Evolutionary conservation across 2,329 filamentous ascomycete species (phyloP).

Genomic region (Ophiocordyceps camponoti-rufipedis): DNA sequence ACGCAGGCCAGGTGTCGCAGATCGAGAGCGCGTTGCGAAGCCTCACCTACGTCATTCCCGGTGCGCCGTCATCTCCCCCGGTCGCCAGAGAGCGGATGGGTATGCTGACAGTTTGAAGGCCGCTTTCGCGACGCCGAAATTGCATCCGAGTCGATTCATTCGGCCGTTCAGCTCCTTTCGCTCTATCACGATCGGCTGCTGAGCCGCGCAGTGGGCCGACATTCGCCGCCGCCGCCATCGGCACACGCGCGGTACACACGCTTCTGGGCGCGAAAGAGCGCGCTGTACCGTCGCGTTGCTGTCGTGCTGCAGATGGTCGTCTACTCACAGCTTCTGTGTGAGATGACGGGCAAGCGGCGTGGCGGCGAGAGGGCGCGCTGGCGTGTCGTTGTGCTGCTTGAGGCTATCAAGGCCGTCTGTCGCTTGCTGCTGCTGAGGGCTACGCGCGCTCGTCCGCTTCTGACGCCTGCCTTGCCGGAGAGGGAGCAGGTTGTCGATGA

Average conservation of each 20-base stretch:
- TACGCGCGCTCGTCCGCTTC: slow-evolving; percentile 65
- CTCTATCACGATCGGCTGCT: slow-evolving; percentile 87
- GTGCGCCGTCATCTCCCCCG: slow-evolving; percentile 15
- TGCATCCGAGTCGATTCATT: slow-evolving; percentile 82
- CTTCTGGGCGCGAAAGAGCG: slow-evolving; percentile 44
- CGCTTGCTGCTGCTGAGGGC: slow-evolving; percentile 62
- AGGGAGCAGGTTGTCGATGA: slow-evolving; percentile 54
- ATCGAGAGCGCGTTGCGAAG: slow-evolving; percentile 88
- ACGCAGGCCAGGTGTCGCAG: slow-evolving; percentile 81
- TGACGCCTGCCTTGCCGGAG: slow-evolving; percentile 73
- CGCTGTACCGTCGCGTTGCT: slow-evolving; percentile 65
- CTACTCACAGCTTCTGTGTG: slow-evolving; percentile 90
- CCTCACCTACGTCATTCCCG: slow-evolving; percentile 89
- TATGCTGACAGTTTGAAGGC: slow-evolving; percentile 21
- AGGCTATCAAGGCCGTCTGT: slow-evolving; percentile 74
- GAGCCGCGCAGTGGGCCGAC: slow-evolving; percentile 35
- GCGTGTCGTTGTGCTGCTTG: slow-evolving; percentile 72
- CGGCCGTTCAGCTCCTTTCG: slow-evolving; percentile 73
- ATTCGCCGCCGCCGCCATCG: slow-evolving; percentile 37
- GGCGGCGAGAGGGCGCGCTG: slow-evolving; percentile 66
- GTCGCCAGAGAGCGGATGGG: background rate
- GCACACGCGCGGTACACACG: slow-evolving; percentile 47
- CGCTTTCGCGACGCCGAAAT: slow-evolving; percentile 86
- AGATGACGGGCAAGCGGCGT: slow-evolving; percentile 83
- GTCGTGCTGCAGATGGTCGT: slow-evolving; percentile 75